Conservation (phyloP, 2,329 filamentous ascomycete species). For the Phaeophleospora eucalypticola region DNA sequence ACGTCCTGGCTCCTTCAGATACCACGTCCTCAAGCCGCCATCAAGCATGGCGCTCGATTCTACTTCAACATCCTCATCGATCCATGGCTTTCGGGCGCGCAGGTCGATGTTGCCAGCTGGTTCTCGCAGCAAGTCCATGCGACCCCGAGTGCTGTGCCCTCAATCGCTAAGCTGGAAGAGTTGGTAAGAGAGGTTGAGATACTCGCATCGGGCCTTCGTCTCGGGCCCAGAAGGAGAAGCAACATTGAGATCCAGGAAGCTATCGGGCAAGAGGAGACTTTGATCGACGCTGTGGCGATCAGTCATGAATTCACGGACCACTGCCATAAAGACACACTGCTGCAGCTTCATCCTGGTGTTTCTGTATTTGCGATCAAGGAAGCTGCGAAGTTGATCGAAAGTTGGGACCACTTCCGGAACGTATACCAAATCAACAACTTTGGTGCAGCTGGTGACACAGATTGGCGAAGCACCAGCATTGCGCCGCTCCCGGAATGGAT, state of each 20-base stretch:
- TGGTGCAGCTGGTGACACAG: conserved; percentile 28
- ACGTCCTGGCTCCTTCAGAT: conserved; percentile 65
- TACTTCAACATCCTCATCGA: conserved; percentile 64
- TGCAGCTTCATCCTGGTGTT: conserved; percentile 50
- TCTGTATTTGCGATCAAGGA: conserved; percentile 58
- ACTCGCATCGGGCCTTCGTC: conserved; percentile 30
- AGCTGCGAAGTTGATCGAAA: conserved; percentile 53
- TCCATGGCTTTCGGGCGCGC: conserved; percentile 60
- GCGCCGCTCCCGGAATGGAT: conserved; percentile 56
- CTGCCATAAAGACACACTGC: conserved; percentile 59
- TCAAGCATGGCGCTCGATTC: conserved; percentile 42
- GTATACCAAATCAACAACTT: conserved; percentile 52
- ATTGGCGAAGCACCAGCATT: conserved; percentile 46
- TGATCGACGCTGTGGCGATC: conserved; percentile 57
- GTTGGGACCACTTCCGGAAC: conserved; percentile 57
- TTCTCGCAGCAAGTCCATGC: conserved; percentile 64
- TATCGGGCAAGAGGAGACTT: conserved; percentile 25
- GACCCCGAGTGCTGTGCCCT: conserved; percentile 51
- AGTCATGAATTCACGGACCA: conserved; percentile 68
- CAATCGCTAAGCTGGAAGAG: conserved; percentile 53
- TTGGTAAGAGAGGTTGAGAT: conserved; percentile 50
- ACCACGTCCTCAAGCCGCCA: conserved; percentile 48
- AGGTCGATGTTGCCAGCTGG: conserved; percentile 61
- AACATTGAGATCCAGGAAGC: conserved; percentile 7
- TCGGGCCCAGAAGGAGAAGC: conserved; percentile 19